A percentile compares a stretch with the other conserved stretches of the same genome.
phyloP scores from a whole-genome alignment of 75 land plant genomes.

The Selaginella tamariscina region DNA sequence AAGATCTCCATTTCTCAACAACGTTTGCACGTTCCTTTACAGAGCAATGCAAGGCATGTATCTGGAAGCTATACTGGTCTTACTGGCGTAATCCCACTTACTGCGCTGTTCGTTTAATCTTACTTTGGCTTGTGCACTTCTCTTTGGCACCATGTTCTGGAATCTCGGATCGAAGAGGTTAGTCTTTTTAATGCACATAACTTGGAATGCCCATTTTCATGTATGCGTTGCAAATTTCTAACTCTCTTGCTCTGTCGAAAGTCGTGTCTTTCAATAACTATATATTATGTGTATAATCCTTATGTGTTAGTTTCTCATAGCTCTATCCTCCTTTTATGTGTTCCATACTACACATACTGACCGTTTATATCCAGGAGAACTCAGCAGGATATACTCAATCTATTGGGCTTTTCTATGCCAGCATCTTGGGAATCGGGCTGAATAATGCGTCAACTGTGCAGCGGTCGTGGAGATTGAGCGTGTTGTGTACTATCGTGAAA shows the following conservation, averaged over 20 bases:
- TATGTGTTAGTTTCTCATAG: neutral
- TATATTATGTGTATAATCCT: too few species aligned
- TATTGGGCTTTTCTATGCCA: neutral
- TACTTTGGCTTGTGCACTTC: neutral
- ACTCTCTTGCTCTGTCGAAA: too few species aligned
- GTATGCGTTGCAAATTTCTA: too few species aligned
- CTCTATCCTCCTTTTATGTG: neutral
- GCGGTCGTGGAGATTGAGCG: slow-evolving; percentile 4
- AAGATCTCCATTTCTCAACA: neutral
- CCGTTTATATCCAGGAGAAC: too few species aligned
- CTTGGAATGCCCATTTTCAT: too few species aligned
- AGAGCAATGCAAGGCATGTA: neutral
- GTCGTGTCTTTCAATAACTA: too few species aligned
- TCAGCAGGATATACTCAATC: slow-evolving; percentile 10
- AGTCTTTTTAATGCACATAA: neutral
- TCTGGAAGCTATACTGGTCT: slow-evolving; percentile 1
- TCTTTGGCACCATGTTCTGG: slow-evolving; percentile 7
- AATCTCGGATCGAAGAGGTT: slow-evolving; percentile 8
- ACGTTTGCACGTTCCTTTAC: neutral
- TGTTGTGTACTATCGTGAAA: slow-evolving; percentile 6
- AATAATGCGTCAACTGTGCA: slow-evolving; percentile 5
- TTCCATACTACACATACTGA: neutral
- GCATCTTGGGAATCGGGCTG: neutral
- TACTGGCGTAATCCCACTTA: slow-evolving; percentile 8
- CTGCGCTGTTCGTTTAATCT: neutral